phyloP scores from a whole-genome alignment of 176 grass and related monocot species.

The Miscanthus lutarioriparius region DNA sequence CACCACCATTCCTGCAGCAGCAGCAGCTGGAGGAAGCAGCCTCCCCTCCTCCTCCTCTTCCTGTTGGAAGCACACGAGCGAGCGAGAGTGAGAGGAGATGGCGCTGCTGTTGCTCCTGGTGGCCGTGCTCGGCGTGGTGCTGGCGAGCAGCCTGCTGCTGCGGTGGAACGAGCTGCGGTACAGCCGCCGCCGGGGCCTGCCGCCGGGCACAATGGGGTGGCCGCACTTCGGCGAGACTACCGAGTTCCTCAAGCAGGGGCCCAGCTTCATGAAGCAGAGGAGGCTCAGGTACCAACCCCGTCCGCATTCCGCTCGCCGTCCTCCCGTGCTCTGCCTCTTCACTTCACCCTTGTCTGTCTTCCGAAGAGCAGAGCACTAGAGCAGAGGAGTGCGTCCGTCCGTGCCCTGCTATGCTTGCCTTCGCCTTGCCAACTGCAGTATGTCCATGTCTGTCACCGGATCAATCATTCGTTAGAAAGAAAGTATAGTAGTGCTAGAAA shows the following conservation, averaged over 20 bases:
- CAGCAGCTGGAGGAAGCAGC: no score
- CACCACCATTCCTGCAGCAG: neutral
- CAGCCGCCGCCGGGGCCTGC: conserved; percentile 60
- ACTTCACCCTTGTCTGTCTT: no score
- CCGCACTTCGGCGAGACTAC: conserved; percentile 91
- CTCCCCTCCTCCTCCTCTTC: neutral
- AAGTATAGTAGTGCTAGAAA: neutral
- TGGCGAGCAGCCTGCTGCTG: conserved; percentile 65
- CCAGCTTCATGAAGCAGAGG: conserved; percentile 73
- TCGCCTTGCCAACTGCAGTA: neutral
- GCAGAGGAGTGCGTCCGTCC: neutral
- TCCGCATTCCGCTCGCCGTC: neutral
- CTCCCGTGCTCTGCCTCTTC: neutral
- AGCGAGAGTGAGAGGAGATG: neutral
- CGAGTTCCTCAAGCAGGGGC: conserved; percentile 87
- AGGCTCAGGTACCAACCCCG: conserved; percentile 60
- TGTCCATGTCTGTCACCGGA: neutral
- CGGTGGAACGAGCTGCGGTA: conserved; percentile 88
- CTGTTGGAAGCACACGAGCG: neutral
- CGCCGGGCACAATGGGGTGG: conserved; percentile 97
- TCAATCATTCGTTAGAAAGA: conserved; percentile 11
- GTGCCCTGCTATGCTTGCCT: neutral
- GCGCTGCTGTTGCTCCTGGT: conserved; percentile 15
- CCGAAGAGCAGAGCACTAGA: neutral
- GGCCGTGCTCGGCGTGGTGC: neutral